These are phyloP conservation scores for Linaria vulgaris DNA, from an alignment of 257 asterid species.

Conservation along the genomic window DNA sequence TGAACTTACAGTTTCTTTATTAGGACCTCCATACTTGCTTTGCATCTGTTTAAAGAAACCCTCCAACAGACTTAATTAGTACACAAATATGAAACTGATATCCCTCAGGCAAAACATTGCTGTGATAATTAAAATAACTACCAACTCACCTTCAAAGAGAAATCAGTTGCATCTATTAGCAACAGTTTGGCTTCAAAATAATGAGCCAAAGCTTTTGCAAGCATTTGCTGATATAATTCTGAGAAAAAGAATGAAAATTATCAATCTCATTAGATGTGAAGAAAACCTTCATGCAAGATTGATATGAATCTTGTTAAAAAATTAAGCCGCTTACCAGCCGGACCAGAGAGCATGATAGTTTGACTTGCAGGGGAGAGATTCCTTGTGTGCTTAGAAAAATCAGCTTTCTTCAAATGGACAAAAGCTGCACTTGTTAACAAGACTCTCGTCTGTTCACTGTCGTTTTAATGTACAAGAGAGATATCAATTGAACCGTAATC, in stretches of 20 bases:
- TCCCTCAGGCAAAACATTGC: conserved; percentile 3
- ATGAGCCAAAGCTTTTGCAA: conserved; percentile 81
- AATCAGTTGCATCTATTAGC: conserved; percentile 66
- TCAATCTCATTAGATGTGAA: neutral
- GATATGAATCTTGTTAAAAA: conserved; percentile 3
- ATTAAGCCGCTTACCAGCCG: conserved; percentile 55
- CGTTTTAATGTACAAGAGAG: conserved; percentile 21
- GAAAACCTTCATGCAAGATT: neutral
- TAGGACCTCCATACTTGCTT: conserved; percentile 65
- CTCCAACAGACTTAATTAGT: conserved; percentile 25
- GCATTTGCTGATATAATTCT: conserved; percentile 80
- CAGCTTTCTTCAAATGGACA: conserved; percentile 61
- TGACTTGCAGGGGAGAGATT: conserved; percentile 89
- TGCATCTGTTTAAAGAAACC: conserved; percentile 52
- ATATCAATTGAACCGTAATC: conserved; percentile 16
- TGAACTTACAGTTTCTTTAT: conserved; percentile 57
- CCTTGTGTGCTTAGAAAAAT: conserved; percentile 56
- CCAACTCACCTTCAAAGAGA: conserved; percentile 63
- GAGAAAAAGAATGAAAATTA: conserved; percentile 23
- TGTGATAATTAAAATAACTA: neutral
- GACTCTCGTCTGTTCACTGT: conserved; percentile 70
- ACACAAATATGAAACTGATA: conserved; percentile 11
- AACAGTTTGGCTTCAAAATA: conserved; percentile 66
- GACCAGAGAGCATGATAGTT: conserved; percentile 81
- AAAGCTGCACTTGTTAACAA: conserved; percentile 74